Evolutionary conservation across 1,284 basidiomycete species (phyloP).

Genomic region (Sporisorium scitamineum): DNA sequence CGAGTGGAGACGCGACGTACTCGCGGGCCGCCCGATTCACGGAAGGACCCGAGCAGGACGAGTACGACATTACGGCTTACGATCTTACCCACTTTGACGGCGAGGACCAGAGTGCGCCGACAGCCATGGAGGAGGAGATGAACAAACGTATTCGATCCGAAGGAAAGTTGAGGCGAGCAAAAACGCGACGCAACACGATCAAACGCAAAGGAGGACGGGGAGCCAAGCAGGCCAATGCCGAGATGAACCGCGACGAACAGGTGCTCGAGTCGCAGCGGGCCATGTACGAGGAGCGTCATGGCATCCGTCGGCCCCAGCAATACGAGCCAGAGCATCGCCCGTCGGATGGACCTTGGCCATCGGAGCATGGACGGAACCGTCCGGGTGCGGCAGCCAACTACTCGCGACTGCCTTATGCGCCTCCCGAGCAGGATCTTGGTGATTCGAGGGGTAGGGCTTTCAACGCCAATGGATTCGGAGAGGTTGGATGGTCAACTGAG

Average conservation of each 20-base stretch:
- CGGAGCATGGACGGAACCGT: not conserved
- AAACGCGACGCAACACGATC: slow-evolving; percentile 65
- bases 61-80: slow-evolving; percentile 73
- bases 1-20: slow-evolving; percentile 15
- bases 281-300: slow-evolving; percentile 45
- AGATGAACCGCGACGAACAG: slow-evolving; percentile 36
- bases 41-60: slow-evolving; percentile 71
- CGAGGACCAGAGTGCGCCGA: slow-evolving; percentile 75
- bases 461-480: slow-evolving; percentile 6
- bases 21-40: slow-evolving; percentile 52
- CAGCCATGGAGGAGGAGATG: slow-evolving; percentile 77
- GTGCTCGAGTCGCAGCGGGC: slow-evolving; percentile 45
- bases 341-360: slow-evolving; percentile 17
- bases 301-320: slow-evolving; percentile 16
- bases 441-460: slow-evolving; percentile 15
- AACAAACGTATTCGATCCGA: slow-evolving; percentile 77
- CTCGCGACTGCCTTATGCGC: slow-evolving; percentile 6
- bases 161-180: slow-evolving; percentile 77
- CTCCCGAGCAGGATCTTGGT: slow-evolving; percentile 25
- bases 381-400: not conserved
- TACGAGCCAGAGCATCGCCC: slow-evolving; percentile 18
- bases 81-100: slow-evolving; percentile 86
- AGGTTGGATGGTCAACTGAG: slow-evolving; percentile 14
- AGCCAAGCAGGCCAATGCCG: slow-evolving; percentile 18
- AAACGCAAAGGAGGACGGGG: slow-evolving; percentile 45